phyloP scores from a whole-genome alignment of 163 green algal species.

The Scenedesmus sp. region DNA sequence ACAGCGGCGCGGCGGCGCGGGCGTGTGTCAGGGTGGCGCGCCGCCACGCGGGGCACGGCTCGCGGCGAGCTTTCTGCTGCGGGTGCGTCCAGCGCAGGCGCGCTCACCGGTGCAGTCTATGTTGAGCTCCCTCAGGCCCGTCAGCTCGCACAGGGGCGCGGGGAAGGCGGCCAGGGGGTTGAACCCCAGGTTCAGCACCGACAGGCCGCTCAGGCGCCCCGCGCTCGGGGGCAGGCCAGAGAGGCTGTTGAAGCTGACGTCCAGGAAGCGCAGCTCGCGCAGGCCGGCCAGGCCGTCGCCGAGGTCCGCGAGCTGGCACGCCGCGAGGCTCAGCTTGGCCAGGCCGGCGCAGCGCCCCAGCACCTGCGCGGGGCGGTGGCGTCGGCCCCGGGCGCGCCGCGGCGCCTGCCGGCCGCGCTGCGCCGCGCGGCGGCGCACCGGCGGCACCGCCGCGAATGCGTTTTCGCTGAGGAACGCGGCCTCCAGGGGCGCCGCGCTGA shows the following conservation, averaged over 20 bases:
- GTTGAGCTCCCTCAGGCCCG: constrained; percentile 70
- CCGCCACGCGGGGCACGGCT: too few relatives aligned
- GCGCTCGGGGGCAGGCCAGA: constrained; percentile 41
- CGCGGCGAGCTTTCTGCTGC: not conserved
- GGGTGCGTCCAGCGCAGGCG: not conserved
- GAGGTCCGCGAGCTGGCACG: constrained; percentile 23
- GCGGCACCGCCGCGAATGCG: constrained; percentile 14
- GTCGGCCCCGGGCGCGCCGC: not conserved
- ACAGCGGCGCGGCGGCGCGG: too few relatives aligned
- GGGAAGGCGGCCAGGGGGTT: constrained; percentile 64
- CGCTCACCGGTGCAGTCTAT: constrained; percentile 62
- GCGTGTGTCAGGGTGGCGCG: too few relatives aligned
- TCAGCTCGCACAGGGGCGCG: constrained; percentile 51
- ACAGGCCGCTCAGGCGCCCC: constrained; percentile 49
- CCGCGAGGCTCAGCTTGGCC: constrained; percentile 36
- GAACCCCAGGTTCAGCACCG: constrained; percentile 72
- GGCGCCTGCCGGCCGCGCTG: too few relatives aligned
- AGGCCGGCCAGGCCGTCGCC: not conserved
- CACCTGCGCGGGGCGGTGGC: not conserved
- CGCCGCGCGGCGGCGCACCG: too few relatives aligned
- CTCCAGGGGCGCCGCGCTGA: not conserved
- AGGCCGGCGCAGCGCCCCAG: constrained; percentile 3
- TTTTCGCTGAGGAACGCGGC: constrained; percentile 40
- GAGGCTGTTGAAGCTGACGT: constrained; percentile 64
- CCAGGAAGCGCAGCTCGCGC: constrained; percentile 46